Conservation (phyloP, 179 eudicot genomes). For the Amaranthus tricolor region DNA sequence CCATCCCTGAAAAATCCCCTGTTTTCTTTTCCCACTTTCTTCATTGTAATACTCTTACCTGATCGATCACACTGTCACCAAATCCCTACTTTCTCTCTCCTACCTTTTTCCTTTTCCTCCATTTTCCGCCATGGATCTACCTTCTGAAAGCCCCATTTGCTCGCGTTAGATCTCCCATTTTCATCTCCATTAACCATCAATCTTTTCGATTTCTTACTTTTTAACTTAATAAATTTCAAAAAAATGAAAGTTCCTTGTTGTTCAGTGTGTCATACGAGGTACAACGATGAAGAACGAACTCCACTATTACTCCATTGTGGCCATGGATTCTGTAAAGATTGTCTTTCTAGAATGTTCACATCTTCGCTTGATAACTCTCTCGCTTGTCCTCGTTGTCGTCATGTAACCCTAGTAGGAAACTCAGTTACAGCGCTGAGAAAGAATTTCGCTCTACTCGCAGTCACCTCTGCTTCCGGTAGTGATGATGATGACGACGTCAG, state of each 20-base stretch:
- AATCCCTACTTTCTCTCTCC: slow-evolving; percentile 30
- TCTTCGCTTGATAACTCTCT: slow-evolving; percentile 60
- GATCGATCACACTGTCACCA: slow-evolving; percentile 22
- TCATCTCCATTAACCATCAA: not conserved
- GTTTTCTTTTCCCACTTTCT: not conserved
- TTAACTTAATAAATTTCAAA: not conserved
- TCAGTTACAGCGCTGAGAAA: slow-evolving; percentile 72
- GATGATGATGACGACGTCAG: slow-evolving; percentile 29
- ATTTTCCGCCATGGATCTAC: slow-evolving; percentile 33
- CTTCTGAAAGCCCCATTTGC: not conserved
- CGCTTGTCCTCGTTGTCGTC: slow-evolving; percentile 93
- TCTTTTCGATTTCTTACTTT: not conserved
- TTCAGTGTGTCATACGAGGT: slow-evolving; percentile 76
- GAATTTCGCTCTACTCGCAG: slow-evolving; percentile 70
- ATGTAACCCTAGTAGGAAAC: slow-evolving; percentile 82
- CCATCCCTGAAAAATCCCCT: too few relatives aligned
- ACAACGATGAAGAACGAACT: slow-evolving; percentile 73
- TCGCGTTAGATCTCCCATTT: slow-evolving; percentile 14
- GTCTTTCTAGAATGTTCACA: slow-evolving; percentile 71
- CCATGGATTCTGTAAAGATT: slow-evolving; percentile 92
- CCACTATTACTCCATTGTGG: slow-evolving; percentile 91
- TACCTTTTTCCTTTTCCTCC: not conserved
- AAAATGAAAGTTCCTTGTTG: slow-evolving; percentile 78
- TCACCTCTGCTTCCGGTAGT: slow-evolving; percentile 27
- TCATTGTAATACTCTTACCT: not conserved